These are phyloP conservation scores for Pichia nanzhaoensis DNA, from an alignment of 805 yeast genomes.

Conservation along the genomic window DNA sequence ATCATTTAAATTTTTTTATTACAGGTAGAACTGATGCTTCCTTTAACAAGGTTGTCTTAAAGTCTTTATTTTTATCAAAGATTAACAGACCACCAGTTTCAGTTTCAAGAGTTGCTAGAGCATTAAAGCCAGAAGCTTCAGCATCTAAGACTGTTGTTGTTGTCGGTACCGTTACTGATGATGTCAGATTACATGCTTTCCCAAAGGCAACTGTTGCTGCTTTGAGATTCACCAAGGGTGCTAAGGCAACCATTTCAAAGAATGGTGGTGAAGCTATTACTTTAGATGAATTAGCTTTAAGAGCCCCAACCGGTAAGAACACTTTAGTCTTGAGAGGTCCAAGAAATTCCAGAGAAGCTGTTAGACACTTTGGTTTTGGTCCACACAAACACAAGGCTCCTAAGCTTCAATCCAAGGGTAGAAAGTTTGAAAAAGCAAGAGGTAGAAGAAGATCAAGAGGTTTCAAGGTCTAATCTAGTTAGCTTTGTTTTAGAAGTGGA, in stretches of 20 bases:
- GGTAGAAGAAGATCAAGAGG: constrained; percentile 99
- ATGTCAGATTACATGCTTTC: constrained; percentile 85
- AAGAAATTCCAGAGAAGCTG: constrained; percentile 98
- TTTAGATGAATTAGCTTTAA: constrained; percentile 96
- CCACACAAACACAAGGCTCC: constrained; percentile 99
- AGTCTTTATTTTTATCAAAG: constrained; percentile 94
- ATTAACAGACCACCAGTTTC: constrained; percentile 99
- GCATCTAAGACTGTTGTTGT: constrained; percentile 90
- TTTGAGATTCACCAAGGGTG: constrained; percentile 98
- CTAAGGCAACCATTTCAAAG: constrained; percentile 94
- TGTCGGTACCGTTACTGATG: constrained; percentile 99
- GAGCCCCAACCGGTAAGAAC: constrained; percentile 99
- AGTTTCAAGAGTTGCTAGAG: constrained; percentile 82
- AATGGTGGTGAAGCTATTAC: constrained; percentile 99
- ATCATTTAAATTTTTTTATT: constrained; percentile 8
- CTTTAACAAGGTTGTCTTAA: constrained; percentile 96
- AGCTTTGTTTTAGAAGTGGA: constrained; percentile 4
- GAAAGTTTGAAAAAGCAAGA: constrained; percentile 99
- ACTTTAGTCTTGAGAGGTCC: constrained; percentile 98
- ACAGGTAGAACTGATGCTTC: constrained; percentile 97
- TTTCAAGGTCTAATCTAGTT: constrained; percentile 88
- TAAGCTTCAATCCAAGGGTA: constrained; percentile 93
- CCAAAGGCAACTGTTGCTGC: constrained; percentile 99
- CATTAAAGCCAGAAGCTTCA: constrained; percentile 76
- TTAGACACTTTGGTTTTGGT: constrained; percentile 99